Conservation (phyloP, 495 filamentous ascomycete species). For the Lineolata rhizophorae region DNA sequence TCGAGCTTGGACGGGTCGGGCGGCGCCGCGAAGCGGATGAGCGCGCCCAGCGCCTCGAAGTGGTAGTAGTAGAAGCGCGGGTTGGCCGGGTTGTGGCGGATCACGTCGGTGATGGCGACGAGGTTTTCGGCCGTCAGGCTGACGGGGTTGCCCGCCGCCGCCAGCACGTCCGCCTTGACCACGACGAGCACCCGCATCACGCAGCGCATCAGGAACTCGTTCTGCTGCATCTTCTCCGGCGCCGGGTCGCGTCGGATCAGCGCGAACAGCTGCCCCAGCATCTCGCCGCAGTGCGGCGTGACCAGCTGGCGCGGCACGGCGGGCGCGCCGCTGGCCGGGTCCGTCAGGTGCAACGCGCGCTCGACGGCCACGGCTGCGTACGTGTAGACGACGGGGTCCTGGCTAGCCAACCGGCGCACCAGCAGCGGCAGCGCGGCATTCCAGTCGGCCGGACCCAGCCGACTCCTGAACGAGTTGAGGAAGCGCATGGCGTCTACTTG, state of each 20-base stretch:
- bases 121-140: no score
- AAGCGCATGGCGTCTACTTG: constrained; percentile 98
- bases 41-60: constrained; percentile 89
- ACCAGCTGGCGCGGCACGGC: constrained; percentile 55
- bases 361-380: constrained; percentile 93
- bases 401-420: constrained; percentile 67
- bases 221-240: constrained; percentile 89
- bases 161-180: constrained; percentile 56
- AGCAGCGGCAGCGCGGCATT: constrained; percentile 68
- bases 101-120: constrained; percentile 68
- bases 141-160: no score
- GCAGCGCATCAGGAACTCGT: constrained; percentile 95
- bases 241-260: constrained; percentile 61
- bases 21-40: constrained; percentile 59
- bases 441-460: constrained; percentile 71
- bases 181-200: constrained; percentile 93
- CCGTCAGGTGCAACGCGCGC: constrained; percentile 52
- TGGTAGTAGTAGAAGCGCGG: constrained; percentile 96
- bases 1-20: constrained; percentile 53
- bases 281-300: constrained; percentile 55
- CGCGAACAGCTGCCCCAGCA: constrained; percentile 79
- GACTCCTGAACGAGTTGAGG: constrained; percentile 83
- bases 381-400: constrained; percentile 88
- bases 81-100: constrained; percentile 85
- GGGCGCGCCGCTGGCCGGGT: constrained; percentile 32